Conservation (phyloP, 208 protist species). For the Trypanosoma vivax region DNA sequence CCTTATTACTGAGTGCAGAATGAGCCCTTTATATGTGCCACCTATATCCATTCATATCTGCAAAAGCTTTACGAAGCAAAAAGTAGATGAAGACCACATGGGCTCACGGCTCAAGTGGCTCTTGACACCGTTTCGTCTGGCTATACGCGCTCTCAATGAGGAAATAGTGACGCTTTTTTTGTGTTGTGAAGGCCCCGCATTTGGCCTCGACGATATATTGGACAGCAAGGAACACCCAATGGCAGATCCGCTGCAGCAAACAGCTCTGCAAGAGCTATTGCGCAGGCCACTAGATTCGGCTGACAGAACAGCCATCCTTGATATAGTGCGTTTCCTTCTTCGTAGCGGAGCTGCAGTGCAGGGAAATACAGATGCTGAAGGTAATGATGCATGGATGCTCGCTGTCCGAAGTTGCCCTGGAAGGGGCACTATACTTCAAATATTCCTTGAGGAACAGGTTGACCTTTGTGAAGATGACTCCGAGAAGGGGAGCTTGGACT, state of each 20-base stretch:
- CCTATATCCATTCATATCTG: background rate
- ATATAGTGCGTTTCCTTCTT: constrained; percentile 31
- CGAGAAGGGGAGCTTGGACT: no score
- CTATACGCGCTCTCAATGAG: constrained; percentile 27
- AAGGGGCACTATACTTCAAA: constrained; percentile 14
- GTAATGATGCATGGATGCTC: constrained; percentile 71
- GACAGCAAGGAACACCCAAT: constrained; percentile 53
- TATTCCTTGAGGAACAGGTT: constrained; percentile 19
- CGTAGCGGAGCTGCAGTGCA: constrained; percentile 40
- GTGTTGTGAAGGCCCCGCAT: background rate
- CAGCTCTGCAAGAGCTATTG: constrained; percentile 59
- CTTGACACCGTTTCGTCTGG: constrained; percentile 47
- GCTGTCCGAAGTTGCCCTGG: constrained; percentile 23
- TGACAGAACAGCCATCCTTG: background rate
- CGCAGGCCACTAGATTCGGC: constrained; percentile 6
- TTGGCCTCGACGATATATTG: constrained; percentile 6
- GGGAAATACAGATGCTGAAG: constrained; percentile 48
- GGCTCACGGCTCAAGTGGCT: constrained; percentile 22
- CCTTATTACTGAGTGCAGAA: constrained; percentile 36
- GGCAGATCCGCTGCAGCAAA: constrained; percentile 46
- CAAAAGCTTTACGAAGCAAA: background rate
- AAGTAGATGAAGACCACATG: background rate
- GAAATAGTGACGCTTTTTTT: constrained; percentile 17
- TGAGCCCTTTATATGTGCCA: constrained; percentile 50
- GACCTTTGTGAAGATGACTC: constrained; percentile 8